Evolutionary conservation across 2,329 filamentous ascomycete species (phyloP).

Genomic region (Scleromitrula shiraiana): DNA sequence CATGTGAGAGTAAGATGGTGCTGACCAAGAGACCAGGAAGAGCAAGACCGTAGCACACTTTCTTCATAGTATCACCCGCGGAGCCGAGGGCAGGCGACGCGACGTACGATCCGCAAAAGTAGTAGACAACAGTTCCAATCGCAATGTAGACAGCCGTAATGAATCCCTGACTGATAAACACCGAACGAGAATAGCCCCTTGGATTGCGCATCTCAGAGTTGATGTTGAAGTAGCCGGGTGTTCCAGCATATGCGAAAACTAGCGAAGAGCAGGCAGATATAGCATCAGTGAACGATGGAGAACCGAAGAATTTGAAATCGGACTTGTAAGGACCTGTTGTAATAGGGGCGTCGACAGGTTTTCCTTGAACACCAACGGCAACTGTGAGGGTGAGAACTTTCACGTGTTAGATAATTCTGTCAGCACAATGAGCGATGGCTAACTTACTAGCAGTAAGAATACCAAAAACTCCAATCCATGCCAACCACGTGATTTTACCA

Average conservation of each 20-base stretch:
- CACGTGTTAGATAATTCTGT: background rate
- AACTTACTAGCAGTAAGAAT: slow-evolving; percentile 41
- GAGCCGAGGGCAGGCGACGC: slow-evolving; percentile 53
- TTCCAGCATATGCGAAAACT: slow-evolving; percentile 51
- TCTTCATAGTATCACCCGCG: slow-evolving; percentile 51
- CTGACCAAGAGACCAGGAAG: slow-evolving; percentile 46
- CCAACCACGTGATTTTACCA: slow-evolving; percentile 53
- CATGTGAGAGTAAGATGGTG: slow-evolving; percentile 34
- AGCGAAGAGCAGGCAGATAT: slow-evolving; percentile 52
- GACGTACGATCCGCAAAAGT: slow-evolving; percentile 47
- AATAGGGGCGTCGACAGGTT: slow-evolving; percentile 21
- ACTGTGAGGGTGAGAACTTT: slow-evolving; percentile 43
- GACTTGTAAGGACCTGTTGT: slow-evolving; percentile 48
- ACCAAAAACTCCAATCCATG: slow-evolving; percentile 51
- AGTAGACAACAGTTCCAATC: slow-evolving; percentile 30
- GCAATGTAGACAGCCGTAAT: slow-evolving; percentile 39
- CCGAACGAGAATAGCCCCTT: slow-evolving; percentile 50
- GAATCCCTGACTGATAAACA: slow-evolving; percentile 34
- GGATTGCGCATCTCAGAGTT: slow-evolving; percentile 58
- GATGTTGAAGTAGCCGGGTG: slow-evolving; percentile 54
- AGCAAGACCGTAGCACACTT: slow-evolving; percentile 52
- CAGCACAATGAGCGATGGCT: background rate
- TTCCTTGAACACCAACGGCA: slow-evolving; percentile 40
- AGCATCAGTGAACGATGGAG: slow-evolving; percentile 49
- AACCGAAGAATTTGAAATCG: slow-evolving; percentile 47